phyloP scores from a whole-genome alignment of 768 basidiomycete species.

The Mycena pura region DNA sequence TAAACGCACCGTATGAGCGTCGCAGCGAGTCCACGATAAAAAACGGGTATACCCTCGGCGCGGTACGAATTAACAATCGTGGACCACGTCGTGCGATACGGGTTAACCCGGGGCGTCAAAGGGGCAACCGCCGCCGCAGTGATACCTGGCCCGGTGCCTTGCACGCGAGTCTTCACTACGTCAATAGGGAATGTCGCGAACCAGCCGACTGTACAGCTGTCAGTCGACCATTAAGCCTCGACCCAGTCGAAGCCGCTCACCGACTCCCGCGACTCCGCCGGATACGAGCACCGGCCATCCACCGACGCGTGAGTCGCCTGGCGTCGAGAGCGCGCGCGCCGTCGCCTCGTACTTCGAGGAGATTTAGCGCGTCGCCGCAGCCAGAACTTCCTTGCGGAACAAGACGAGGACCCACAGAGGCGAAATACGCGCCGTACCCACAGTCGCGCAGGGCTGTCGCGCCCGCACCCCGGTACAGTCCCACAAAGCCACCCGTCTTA shows the following conservation, averaged over 20 bases:
- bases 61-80: conserved; percentile 67
- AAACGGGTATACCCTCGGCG: conserved; percentile 70
- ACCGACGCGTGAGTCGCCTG: conserved; percentile 15
- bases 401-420: conserved; percentile 71
- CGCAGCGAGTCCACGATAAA: conserved; percentile 79
- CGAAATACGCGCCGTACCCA: conserved; percentile 89
- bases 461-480: conserved; percentile 78
- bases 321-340: conserved; percentile 53
- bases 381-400: too few species aligned
- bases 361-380: neutral
- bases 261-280: conserved; percentile 77
- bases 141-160: conserved; percentile 49
- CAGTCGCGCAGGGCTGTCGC: conserved; percentile 79
- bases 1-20: conserved; percentile 75
- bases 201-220: conserved; percentile 65
- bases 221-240: too few species aligned
- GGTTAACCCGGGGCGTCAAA: conserved; percentile 42
- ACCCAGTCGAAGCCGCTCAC: conserved; percentile 30
- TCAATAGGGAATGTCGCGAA: conserved; percentile 85
- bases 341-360: conserved; percentile 67
- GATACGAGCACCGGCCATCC: conserved; percentile 67
- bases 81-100: conserved; percentile 64
- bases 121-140: conserved; percentile 22
- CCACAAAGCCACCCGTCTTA: conserved; percentile 60
- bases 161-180: conserved; percentile 89